Evolutionary conservation across 2,329 filamentous ascomycete genomes (phyloP).

Genomic region (Talaromyces islandicus): DNA sequence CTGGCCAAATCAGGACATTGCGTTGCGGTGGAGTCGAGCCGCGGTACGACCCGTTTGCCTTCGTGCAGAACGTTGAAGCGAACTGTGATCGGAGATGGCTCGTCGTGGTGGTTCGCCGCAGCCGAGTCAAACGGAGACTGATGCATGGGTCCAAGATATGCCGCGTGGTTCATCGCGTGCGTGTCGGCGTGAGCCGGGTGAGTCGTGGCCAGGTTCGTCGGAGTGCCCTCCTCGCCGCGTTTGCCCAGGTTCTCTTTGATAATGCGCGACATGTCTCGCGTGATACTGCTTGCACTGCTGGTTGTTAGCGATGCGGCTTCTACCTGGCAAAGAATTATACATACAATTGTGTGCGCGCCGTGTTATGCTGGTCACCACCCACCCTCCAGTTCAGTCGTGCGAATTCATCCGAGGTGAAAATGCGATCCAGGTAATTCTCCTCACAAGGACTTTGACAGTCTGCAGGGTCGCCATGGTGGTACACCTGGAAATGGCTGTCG

Average conservation of each 20-base stretch:
- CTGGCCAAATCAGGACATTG: slow-evolving; percentile 29
- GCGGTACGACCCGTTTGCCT: slow-evolving; percentile 34
- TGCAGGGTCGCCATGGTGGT: slow-evolving; percentile 29
- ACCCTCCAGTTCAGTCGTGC: slow-evolving; percentile 31
- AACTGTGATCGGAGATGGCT: slow-evolving; percentile 22
- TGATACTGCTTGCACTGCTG: slow-evolving; percentile 36
- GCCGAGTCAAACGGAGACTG: slow-evolving; percentile 5
- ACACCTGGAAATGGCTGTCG: slow-evolving; percentile 37
- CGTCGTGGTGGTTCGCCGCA: slow-evolving; percentile 7
- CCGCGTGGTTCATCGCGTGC: slow-evolving; percentile 1
- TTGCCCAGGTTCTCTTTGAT: slow-evolving; percentile 31
- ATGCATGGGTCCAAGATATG: slow-evolving; percentile 3
- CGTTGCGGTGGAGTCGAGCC: slow-evolving; percentile 29
- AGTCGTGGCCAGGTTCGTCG: slow-evolving; percentile 1
- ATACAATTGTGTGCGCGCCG: slow-evolving; percentile 38
- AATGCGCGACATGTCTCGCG: slow-evolving; percentile 35
- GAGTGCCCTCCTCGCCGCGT: slow-evolving; percentile 11
- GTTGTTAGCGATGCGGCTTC: slow-evolving; percentile 14
- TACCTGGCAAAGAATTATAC: slow-evolving; percentile 9
- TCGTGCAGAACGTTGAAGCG: slow-evolving; percentile 32
- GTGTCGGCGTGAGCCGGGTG: not conserved
- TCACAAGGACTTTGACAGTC: slow-evolving; percentile 28
- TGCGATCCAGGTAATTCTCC: slow-evolving; percentile 29
- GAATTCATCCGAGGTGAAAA: slow-evolving; percentile 28
- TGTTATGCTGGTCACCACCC: slow-evolving; percentile 21